Percentiles rank a stretch among this genome's conserved stretches.
These are phyloP conservation scores for Alternaria triticimaculans DNA, from an alignment of 2,329 filamentous ascomycete genomes.

Conservation along the genomic window DNA sequence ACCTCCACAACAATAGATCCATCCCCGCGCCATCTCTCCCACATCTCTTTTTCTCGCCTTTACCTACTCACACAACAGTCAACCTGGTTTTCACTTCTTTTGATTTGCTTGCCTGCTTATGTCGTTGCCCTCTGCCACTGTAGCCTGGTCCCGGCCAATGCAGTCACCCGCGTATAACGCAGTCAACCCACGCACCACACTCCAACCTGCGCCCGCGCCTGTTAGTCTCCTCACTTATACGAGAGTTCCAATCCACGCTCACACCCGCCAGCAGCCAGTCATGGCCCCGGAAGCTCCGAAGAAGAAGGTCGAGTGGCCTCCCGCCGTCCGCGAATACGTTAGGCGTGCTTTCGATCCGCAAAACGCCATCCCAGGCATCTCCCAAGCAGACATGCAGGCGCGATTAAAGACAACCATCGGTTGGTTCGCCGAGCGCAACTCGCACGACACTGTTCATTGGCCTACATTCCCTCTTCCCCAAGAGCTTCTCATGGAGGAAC, in stretches of 20 bases:
- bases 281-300: slow-evolving; percentile 17
- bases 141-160: slow-evolving; percentile 37
- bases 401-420: slow-evolving; percentile 89
- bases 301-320: slow-evolving; percentile 77
- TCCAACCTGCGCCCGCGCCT: slow-evolving; percentile 27
- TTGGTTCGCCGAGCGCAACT: slow-evolving; percentile 75
- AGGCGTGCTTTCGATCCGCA: slow-evolving; percentile 83
- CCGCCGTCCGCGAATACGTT: slow-evolving; percentile 85
- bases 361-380: slow-evolving; percentile 59
- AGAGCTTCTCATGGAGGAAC: slow-evolving; percentile 75
- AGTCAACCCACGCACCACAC: slow-evolving; percentile 53
- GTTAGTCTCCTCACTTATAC: slow-evolving; percentile 22
- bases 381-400: slow-evolving; percentile 73
- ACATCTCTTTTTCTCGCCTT: slow-evolving; percentile 2
- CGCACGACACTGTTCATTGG: slow-evolving; percentile 81
- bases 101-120: slow-evolving; percentile 23
- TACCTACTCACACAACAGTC: slow-evolving; percentile 24
- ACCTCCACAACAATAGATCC: slow-evolving; percentile 11
- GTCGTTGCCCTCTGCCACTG: slow-evolving; percentile 37
- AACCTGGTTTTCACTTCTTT: slow-evolving; percentile 1
- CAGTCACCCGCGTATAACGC: slow-evolving; percentile 53
- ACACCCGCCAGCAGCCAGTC: slow-evolving; percentile 25
- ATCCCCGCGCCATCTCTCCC: not conserved
- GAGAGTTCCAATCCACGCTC: slow-evolving; percentile 11
- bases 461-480: slow-evolving; percentile 82